Percentiles rank a stretch among this genome's conserved stretches.
Evolutionary conservation across 2,329 filamentous ascomycete genomes (phyloP).

Genomic region (Leptoxyphium fumago): DNA sequence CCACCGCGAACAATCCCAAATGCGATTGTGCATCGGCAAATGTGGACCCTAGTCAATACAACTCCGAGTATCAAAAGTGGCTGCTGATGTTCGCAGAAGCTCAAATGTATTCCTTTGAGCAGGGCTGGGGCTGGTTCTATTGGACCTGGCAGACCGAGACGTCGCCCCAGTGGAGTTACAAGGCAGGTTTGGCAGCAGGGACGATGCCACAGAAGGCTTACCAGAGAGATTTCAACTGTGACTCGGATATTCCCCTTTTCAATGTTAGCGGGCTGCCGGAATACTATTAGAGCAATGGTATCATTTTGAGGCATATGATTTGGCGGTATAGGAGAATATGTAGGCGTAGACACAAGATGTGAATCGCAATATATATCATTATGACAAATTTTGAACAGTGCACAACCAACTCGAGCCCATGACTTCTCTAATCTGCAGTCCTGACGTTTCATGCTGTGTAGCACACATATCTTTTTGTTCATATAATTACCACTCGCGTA

Average conservation of each 20-base stretch:
- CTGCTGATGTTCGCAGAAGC: conserved; percentile 83
- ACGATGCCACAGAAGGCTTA: conserved; percentile 50
- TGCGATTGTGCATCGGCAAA: conserved; percentile 71
- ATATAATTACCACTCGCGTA: too few species aligned
- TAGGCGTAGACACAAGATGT: too few species aligned
- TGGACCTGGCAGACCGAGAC: conserved; percentile 95
- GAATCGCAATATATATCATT: too few species aligned
- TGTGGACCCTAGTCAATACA: conserved; percentile 53
- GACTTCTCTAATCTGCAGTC: too few species aligned
- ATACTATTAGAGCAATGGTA: conserved; percentile 22
- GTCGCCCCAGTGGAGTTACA: conserved; percentile 83
- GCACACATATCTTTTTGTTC: too few species aligned
- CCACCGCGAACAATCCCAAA: conserved; percentile 40
- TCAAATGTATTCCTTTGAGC: conserved; percentile 90
- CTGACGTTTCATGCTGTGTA: too few species aligned
- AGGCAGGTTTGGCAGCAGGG: conserved; percentile 59
- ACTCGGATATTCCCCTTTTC: conserved; percentile 25
- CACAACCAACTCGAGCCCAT: too few species aligned
- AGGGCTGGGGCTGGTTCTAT: conserved; percentile 95
- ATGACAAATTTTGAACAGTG: too few species aligned
- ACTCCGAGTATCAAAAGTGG: conserved; percentile 65
- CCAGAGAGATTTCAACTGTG: conserved; percentile 29
- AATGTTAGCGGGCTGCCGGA: conserved; percentile 26
- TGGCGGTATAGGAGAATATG: too few species aligned
- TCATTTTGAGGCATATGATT: not conserved